Evolutionary conservation across 257 asterid species (phyloP).

Genomic region (Solanum megistacrolobum): DNA sequence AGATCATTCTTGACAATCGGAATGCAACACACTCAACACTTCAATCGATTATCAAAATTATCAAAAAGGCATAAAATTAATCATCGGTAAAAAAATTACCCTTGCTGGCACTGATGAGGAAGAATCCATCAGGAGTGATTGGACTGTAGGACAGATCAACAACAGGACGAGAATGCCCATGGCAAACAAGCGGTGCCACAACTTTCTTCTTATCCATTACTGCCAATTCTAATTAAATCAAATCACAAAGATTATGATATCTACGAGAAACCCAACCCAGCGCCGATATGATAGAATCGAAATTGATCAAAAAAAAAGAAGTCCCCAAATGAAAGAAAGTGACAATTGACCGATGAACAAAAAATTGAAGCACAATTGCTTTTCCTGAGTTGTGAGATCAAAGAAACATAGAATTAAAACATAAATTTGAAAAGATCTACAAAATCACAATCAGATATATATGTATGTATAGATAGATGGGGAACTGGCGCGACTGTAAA

Average conservation of each 20-base stretch:
- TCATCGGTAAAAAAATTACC: constrained; percentile 32
- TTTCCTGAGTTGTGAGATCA: not conserved
- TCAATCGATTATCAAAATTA: not conserved
- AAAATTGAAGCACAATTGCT: constrained; percentile 6
- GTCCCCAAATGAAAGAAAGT: constrained; percentile 1
- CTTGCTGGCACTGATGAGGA: constrained; percentile 98
- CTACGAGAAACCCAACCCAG: not conserved
- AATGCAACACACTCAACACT: not conserved
- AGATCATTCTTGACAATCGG: not conserved
- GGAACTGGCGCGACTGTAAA: constrained; percentile 40
- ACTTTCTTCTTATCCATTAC: constrained; percentile 90
- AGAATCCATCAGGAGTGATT: constrained; percentile 86
- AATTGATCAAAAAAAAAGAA: constrained; percentile 13
- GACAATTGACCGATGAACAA: constrained; percentile 33
- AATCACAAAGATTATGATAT: constrained; percentile 7
- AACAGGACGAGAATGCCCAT: constrained; percentile 98
- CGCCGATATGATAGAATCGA: not conserved
- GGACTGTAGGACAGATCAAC: constrained; percentile 98
- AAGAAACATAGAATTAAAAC: constrained; percentile 10
- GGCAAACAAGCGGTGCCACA: constrained; percentile 88
- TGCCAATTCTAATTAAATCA: not conserved
- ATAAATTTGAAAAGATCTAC: constrained; percentile 1
- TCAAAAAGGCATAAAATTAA: not conserved
- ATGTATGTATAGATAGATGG: constrained; percentile 8
- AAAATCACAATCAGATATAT: constrained; percentile 10